These are phyloP conservation scores for Helicostylum pulchrum DNA, from an alignment of 192 early-diverging fungal species.

Conservation along the genomic window DNA sequence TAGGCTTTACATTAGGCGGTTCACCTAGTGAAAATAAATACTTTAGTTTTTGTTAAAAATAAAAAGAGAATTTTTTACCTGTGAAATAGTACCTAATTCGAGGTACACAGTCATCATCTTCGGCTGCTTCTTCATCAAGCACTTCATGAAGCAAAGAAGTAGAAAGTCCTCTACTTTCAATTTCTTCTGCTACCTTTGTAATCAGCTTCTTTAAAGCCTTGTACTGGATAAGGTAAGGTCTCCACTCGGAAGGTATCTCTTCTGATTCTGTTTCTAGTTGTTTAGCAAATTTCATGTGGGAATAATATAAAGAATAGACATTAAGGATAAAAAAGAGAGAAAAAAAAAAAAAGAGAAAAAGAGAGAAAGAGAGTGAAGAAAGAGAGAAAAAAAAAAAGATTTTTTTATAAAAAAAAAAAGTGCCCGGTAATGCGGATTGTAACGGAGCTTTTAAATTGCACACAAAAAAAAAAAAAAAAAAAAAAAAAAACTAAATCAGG, in stretches of 20 bases:
- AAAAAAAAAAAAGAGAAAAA: not conserved
- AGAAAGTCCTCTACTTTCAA: slow-evolving; percentile 49
- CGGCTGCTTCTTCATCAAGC: slow-evolving; percentile 8
- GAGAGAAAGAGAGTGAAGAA: not conserved
- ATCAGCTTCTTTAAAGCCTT: slow-evolving; percentile 72
- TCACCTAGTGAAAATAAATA: not conserved
- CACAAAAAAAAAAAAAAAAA: no score
- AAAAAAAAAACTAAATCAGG: slow-evolving; percentile 2
- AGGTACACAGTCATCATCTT: slow-evolving; percentile 9
- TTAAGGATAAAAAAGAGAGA: not conserved
- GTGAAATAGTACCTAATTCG: slow-evolving; percentile 32
- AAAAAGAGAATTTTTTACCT: slow-evolving; percentile 14
- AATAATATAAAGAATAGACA: not conserved
- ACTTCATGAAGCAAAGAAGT: slow-evolving; percentile 25
- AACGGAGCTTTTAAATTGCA: not conserved
- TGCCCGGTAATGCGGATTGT: not conserved
- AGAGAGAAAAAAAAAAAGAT: not conserved
- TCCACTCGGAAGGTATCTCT: slow-evolving; percentile 68
- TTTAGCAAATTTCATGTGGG: slow-evolving; percentile 73
- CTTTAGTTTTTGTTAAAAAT: not conserved
- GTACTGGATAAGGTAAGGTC: slow-evolving; percentile 74
- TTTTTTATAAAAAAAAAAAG: slow-evolving; percentile 10
- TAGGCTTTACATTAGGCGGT: slow-evolving; percentile 8
- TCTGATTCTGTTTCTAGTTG: slow-evolving; percentile 62
- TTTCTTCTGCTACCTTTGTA: slow-evolving; percentile 66